A percentile compares a stretch with the other conserved stretches of the same genome.
These are phyloP conservation scores for Tolypocladium sp. DNA, from an alignment of 2,329 filamentous ascomycete genomes.

Conservation along the genomic window DNA sequence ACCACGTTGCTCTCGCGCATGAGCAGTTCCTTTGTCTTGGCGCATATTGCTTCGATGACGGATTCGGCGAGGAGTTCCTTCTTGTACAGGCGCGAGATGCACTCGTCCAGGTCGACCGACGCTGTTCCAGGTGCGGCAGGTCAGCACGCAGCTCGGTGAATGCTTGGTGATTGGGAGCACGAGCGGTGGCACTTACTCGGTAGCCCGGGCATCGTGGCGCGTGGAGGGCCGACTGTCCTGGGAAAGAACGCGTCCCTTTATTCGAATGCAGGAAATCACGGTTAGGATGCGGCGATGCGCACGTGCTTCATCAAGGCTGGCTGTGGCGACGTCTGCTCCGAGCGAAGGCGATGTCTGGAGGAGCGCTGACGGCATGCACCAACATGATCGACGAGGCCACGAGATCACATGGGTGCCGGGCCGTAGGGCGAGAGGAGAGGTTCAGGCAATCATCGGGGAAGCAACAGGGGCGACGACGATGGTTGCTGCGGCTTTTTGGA, in stretches of 20 bases:
- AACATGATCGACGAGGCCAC: constrained; percentile 27
- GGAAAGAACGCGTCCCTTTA: neutral
- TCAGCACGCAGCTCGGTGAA: neutral
- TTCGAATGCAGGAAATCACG: neutral
- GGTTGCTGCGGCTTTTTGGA: neutral
- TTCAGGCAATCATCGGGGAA: constrained; percentile 2
- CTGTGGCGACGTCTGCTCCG: constrained; percentile 22
- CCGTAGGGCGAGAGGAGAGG: neutral
- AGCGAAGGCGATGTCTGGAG: constrained; percentile 24
- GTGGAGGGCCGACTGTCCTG: neutral
- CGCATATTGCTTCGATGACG: constrained; percentile 97
- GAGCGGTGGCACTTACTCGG: neutral
- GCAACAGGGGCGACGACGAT: neutral
- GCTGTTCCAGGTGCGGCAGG: constrained; percentile 39
- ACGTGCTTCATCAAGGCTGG: constrained; percentile 13
- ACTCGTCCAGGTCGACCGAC: constrained; percentile 97
- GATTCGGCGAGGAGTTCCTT: constrained; percentile 96
- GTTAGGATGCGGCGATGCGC: neutral
- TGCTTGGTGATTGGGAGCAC: neutral
- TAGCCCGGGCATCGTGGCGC: constrained; percentile 4
- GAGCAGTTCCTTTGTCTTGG: constrained; percentile 95
- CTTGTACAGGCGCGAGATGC: constrained; percentile 91
- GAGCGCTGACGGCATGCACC: constrained; percentile 23
- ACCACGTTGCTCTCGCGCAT: constrained; percentile 99
- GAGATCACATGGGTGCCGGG: constrained; percentile 22